Evolutionary conservation across 1,284 basidiomycete genomes (phyloP).

Genomic region (Marasmius oreades): DNA sequence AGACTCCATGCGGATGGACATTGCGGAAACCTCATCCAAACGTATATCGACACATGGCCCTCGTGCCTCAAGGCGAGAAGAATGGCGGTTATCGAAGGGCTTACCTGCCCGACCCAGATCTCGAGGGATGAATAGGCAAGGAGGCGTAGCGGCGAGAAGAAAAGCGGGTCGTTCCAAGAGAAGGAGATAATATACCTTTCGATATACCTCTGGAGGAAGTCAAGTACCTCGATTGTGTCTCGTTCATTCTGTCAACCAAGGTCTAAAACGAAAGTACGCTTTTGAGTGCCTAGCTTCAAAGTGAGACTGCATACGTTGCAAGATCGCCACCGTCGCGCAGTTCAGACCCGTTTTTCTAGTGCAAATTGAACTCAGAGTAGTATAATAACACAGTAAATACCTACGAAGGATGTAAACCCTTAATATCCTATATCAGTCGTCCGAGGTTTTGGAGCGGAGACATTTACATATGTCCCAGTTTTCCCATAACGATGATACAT

Average conservation of each 20-base stretch:
- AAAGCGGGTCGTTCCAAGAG: conserved; percentile 68
- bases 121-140: conserved; percentile 64
- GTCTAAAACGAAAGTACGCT: too few species aligned
- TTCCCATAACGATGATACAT: background rate
- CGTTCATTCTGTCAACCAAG: too few species aligned
- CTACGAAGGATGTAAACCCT: too few species aligned
- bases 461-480: too few species aligned
- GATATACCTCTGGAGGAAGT: conserved; percentile 1
- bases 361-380: too few species aligned
- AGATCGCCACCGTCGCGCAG: too few species aligned
- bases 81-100: conserved; percentile 75
- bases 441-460: too few species aligned
- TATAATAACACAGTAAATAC: too few species aligned
- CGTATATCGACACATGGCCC: conserved; percentile 73
- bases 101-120: conserved; percentile 46
- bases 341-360: too few species aligned
- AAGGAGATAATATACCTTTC: conserved; percentile 45
- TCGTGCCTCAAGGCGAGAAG: conserved; percentile 64
- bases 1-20: conserved; percentile 58
- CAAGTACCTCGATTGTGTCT: background rate
- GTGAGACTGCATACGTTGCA: too few species aligned
- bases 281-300: too few species aligned
- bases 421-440: too few species aligned
- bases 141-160: conserved; percentile 50
- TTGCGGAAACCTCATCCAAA: conserved; percentile 25